A percentile compares a stretch with the other conserved stretches of the same genome.
phyloP scores from a whole-genome alignment of 2,329 filamentous ascomycete genomes.

The Arthrinium phaeospermum region DNA sequence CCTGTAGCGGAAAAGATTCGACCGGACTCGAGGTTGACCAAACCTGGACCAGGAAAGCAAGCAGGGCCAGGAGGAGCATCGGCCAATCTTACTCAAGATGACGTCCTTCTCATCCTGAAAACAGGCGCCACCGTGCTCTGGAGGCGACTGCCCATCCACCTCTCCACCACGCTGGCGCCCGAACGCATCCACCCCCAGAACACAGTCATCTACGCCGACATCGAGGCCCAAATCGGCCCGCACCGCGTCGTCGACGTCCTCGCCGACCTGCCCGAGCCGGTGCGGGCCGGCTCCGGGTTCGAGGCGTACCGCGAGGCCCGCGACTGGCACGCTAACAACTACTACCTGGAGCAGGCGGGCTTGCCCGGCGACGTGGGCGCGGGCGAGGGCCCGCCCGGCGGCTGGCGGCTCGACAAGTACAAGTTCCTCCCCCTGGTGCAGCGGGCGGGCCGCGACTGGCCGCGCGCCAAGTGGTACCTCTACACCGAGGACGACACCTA shows the following conservation, averaged over 20 bases:
- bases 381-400: constrained; percentile 47
- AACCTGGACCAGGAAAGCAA: neutral
- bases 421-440: constrained; percentile 62
- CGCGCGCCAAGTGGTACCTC: constrained; percentile 61
- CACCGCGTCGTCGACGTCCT: constrained; percentile 56
- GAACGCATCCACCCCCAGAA: constrained; percentile 33
- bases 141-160: constrained; percentile 9
- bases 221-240: constrained; percentile 56
- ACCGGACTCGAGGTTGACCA: neutral
- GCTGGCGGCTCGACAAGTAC: constrained; percentile 62
- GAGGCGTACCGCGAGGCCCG: constrained; percentile 52
- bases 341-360: constrained; percentile 46
- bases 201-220: constrained; percentile 64
- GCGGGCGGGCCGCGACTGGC: constrained; percentile 45
- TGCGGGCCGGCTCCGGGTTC: constrained; percentile 50
- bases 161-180: neutral
- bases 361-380: constrained; percentile 40
- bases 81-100: neutral
- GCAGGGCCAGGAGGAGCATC: neutral
- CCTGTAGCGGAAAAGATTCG: neutral
- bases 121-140: constrained; percentile 1
- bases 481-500: constrained; percentile 67
- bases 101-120: constrained; percentile 6
- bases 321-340: constrained; percentile 33
- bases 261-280: constrained; percentile 45